Conservation (phyloP, 768 basidiomycete genomes). For the Termitomyces sp. region DNA sequence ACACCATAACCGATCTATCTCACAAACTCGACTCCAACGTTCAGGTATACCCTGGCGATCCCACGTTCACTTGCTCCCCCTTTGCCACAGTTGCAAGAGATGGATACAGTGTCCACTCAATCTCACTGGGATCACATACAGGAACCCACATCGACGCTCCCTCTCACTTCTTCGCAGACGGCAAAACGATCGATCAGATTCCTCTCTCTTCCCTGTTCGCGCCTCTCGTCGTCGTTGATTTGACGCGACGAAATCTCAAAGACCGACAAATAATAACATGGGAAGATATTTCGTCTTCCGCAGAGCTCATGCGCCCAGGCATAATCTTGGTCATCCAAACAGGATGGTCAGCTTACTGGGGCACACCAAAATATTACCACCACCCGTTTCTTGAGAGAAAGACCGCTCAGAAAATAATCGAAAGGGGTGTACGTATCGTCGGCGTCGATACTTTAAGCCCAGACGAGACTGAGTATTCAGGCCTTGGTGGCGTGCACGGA, state of each 20-base stretch:
- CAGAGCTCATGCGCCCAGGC: slow-evolving; percentile 30
- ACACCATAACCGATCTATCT: slow-evolving; percentile 46
- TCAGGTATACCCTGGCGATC: slow-evolving; percentile 54
- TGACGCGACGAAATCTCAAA: slow-evolving; percentile 25
- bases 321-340: slow-evolving; percentile 55
- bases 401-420: slow-evolving; percentile 44
- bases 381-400: slow-evolving; percentile 60
- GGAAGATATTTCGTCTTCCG: slow-evolving; percentile 37
- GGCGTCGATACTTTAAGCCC: slow-evolving; percentile 65
- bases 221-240: slow-evolving; percentile 50
- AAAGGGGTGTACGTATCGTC: slow-evolving; percentile 48
- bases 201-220: slow-evolving; percentile 49
- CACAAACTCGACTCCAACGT: slow-evolving; percentile 40
- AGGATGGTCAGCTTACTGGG: slow-evolving; percentile 61
- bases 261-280: slow-evolving; percentile 48
- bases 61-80: slow-evolving; percentile 33
- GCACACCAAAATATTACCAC: slow-evolving; percentile 42
- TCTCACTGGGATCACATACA: slow-evolving; percentile 63
- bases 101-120: slow-evolving; percentile 43
- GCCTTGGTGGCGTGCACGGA: slow-evolving; percentile 26
- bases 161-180: slow-evolving; percentile 59
- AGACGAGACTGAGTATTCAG: slow-evolving; percentile 49
- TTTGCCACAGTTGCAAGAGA: slow-evolving; percentile 35
- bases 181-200: slow-evolving; percentile 53
- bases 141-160: slow-evolving; percentile 83